phyloP scores from a whole-genome alignment of 164 flowering plant species.

The Aristolochia fimbriata region DNA sequence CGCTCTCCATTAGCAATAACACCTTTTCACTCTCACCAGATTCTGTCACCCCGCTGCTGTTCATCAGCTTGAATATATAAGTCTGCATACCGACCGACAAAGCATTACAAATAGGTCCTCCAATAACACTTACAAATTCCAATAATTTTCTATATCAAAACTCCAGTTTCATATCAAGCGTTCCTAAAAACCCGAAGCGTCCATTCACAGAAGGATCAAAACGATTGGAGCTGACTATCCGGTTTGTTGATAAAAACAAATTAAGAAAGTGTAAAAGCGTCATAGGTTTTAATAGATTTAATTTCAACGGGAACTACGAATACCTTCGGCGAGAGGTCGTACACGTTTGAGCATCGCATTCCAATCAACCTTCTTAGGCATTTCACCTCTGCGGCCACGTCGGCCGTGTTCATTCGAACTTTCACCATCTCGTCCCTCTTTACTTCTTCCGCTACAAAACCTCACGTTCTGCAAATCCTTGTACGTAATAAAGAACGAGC shows the following conservation, averaged over 20 bases:
- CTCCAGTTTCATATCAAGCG: no score
- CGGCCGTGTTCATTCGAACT: conserved; percentile 99
- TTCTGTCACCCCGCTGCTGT: conserved; percentile 89
- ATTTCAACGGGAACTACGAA: not conserved
- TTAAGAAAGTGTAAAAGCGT: no score
- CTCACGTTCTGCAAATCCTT: not conserved
- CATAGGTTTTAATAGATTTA: no score
- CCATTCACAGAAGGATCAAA: no score
- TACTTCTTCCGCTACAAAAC: not conserved
- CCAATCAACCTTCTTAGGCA: conserved; percentile 79
- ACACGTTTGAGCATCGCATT: conserved; percentile 94
- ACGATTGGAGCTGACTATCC: no score
- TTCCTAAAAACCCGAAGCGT: no score
- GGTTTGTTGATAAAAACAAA: no score
- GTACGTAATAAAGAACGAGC: not conserved
- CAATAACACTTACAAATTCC: not conserved
- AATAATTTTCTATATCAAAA: conserved; percentile 8
- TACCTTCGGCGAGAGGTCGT: conserved; percentile 94
- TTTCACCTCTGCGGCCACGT: conserved; percentile 97
- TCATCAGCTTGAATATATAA: conserved; percentile 88
- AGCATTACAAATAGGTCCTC: not conserved
- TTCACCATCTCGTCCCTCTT: conserved; percentile 59
- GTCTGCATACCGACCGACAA: conserved; percentile 36
- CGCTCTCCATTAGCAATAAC: conserved; percentile 90
- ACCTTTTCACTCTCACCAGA: conserved; percentile 98